A percentile compares a stretch with the other conserved stretches of the same genome.
Conservation (phyloP, 352 stramenopile genomes). For the Globisporangium nunn region DNA sequence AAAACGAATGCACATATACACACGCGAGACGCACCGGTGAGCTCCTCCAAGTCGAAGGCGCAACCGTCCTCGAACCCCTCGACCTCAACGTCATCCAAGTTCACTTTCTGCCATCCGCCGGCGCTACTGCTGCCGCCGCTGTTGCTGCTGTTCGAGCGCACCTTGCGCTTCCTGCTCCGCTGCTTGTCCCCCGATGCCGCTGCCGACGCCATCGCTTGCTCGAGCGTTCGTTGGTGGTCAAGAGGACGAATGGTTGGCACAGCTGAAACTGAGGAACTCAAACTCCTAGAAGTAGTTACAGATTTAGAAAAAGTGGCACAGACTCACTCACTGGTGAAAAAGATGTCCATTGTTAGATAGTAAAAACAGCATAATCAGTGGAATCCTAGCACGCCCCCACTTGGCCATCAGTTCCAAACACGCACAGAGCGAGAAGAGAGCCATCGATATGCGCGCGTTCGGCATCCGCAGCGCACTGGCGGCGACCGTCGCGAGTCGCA, state of each 20-base stretch:
- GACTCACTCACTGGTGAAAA: neutral
- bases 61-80: constrained; percentile 83
- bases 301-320: neutral
- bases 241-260: neutral
- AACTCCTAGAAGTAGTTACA: neutral
- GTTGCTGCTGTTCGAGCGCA: constrained; percentile 16
- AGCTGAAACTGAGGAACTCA: neutral
- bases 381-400: neutral
- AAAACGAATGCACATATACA: too few species aligned
- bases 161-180: constrained; percentile 63
- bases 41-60: constrained; percentile 78
- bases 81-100: constrained; percentile 68
- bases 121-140: constrained; percentile 5
- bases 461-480: constrained; percentile 10
- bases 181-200: constrained; percentile 4
- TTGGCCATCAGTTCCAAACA: neutral
- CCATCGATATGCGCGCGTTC: constrained; percentile 18
- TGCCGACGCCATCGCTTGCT: neutral
- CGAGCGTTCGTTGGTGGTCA: neutral
- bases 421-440: neutral
- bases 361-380: neutral
- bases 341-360: neutral
- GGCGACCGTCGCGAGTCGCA: neutral
- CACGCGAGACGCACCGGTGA: constrained; percentile 34
- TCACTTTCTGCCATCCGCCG: constrained; percentile 52